Evolutionary conservation across 2,329 filamentous ascomycete genomes (phyloP).

Genomic region (Huntiella decipiens): DNA sequence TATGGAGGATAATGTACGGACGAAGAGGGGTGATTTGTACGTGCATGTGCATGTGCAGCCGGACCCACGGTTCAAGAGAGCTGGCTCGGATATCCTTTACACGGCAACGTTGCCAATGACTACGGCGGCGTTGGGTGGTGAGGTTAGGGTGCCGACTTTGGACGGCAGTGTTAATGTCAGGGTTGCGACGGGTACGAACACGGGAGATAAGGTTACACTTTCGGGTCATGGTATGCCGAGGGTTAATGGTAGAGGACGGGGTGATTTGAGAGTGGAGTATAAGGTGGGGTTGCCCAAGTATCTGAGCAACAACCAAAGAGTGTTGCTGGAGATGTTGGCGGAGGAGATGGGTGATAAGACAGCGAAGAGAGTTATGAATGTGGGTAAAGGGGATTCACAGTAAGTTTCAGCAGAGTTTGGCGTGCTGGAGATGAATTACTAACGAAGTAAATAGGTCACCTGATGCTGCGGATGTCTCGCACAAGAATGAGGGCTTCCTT

Average conservation of each 20-base stretch:
- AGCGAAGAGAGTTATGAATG: conserved; percentile 82
- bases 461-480: conserved; percentile 18
- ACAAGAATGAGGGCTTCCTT: conserved; percentile 75
- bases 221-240: conserved; percentile 88
- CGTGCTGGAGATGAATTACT: neutral
- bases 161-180: conserved; percentile 82
- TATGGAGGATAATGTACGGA: conserved; percentile 36
- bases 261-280: conserved; percentile 87
- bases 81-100: conserved; percentile 79
- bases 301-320: conserved; percentile 74
- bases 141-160: conserved; percentile 74
- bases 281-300: conserved; percentile 92
- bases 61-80: conserved; percentile 74
- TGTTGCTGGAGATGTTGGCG: conserved; percentile 84
- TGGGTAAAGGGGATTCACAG: conserved; percentile 25
- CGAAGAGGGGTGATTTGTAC: conserved; percentile 72
- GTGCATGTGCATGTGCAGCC: conserved; percentile 78
- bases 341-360: conserved; percentile 90
- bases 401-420: conserved; percentile 21
- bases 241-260: conserved; percentile 47
- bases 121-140: conserved; percentile 79
- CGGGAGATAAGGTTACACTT: conserved; percentile 79
- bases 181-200: conserved; percentile 76
- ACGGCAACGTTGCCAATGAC: conserved; percentile 83
- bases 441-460: neutral